Evolutionary conservation across 441 rosid genomes (phyloP).

Genomic region (Gossypium laxum): DNA sequence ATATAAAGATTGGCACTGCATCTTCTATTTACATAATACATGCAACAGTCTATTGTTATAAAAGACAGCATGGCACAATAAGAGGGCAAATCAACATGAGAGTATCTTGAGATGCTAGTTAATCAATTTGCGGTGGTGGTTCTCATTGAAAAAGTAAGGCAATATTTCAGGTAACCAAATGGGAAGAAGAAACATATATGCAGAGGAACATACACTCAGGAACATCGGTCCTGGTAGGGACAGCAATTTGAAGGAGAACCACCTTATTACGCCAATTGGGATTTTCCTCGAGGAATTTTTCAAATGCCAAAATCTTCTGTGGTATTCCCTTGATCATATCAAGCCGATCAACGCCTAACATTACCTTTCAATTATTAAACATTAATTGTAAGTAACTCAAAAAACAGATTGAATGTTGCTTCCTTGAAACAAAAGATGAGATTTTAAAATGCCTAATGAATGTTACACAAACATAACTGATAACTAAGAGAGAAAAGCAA

Average conservation of each 20-base stretch:
- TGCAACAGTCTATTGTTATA: not conserved
- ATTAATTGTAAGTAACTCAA: not conserved
- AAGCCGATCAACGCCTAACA: conserved; percentile 76
- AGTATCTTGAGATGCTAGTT: not conserved
- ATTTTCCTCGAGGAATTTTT: conserved; percentile 69
- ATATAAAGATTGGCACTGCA: not conserved
- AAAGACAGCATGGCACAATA: not conserved
- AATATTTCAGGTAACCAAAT: not conserved
- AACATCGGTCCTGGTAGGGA: conserved; percentile 74
- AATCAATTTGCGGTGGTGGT: not conserved
- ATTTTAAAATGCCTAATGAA: not conserved
- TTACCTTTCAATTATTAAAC: conserved; percentile 37
- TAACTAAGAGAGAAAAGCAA: too few relatives aligned
- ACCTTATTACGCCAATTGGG: conserved; percentile 68
- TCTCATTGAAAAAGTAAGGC: not conserved
- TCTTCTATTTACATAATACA: not conserved
- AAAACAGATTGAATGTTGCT: not conserved
- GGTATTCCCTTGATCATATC: conserved; percentile 86
- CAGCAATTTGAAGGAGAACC: conserved; percentile 73
- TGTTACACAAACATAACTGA: too few relatives aligned
- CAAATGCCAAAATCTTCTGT: conserved; percentile 71
- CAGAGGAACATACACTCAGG: conserved; percentile 46
- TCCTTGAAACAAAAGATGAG: not conserved
- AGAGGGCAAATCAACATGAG: not conserved
- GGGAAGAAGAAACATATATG: not conserved